Evolutionary conservation across 371 early-diverging fungal genomes (phyloP).

Genomic region (Rhizopus sp.): DNA sequence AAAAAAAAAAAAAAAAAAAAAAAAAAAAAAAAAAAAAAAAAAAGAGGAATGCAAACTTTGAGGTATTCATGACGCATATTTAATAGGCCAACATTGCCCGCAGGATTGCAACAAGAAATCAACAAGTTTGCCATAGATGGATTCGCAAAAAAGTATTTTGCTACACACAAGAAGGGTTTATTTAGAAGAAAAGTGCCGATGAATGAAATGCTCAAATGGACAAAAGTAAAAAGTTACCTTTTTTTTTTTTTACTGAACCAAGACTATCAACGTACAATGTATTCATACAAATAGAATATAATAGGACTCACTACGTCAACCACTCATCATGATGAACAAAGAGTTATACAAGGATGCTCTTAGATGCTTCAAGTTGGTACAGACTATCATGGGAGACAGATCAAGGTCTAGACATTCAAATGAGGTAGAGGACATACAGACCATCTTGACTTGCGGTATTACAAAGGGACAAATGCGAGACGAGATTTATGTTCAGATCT

Average conservation of each 20-base stretch:
- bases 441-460: slow-evolving; percentile 76
- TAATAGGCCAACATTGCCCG: slow-evolving; percentile 59
- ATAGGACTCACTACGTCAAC: slow-evolving; percentile 71
- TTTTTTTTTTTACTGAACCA: too few relatives aligned
- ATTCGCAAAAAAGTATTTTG: slow-evolving; percentile 91
- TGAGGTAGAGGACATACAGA: slow-evolving; percentile 68
- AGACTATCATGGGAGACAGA: slow-evolving; percentile 83
- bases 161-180: slow-evolving; percentile 82
- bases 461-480: slow-evolving; percentile 79
- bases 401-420: slow-evolving; percentile 30
- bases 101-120: slow-evolving; percentile 72
- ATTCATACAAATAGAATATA: neutral
- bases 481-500: slow-evolving; percentile 93
- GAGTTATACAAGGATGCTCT: slow-evolving; percentile 82
- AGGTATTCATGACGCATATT: neutral
- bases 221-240: slow-evolving; percentile 51
- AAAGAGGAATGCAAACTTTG: neutral
- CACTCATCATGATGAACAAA: slow-evolving; percentile 80
- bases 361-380: slow-evolving; percentile 81
- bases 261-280: too few relatives aligned
- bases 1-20: neutral
- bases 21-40: neutral
- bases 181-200: slow-evolving; percentile 85
- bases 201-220: slow-evolving; percentile 82
- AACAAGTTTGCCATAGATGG: slow-evolving; percentile 85